A percentile compares a stretch with the other conserved stretches of the same genome.
These are phyloP conservation scores for Immersiella caudata DNA, from an alignment of 495 filamentous ascomycete genomes.

Conservation along the genomic window DNA sequence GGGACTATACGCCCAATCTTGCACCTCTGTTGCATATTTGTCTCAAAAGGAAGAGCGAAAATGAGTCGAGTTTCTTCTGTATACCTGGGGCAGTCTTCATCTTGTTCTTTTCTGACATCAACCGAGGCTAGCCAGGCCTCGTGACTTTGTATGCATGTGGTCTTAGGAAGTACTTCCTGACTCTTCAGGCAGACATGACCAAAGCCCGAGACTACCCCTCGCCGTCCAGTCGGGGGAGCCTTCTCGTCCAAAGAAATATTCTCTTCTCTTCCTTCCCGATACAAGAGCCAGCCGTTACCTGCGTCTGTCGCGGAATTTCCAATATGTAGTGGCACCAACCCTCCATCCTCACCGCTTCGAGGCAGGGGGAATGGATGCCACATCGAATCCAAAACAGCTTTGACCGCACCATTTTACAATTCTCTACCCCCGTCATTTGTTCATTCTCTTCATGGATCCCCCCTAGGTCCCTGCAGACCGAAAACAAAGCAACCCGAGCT, in stretches of 20 bases:
- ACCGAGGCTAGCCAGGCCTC: background rate
- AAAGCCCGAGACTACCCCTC: background rate
- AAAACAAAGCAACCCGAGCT: background rate
- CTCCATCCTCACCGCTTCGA: background rate
- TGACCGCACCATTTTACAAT: background rate
- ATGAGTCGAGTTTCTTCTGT: background rate
- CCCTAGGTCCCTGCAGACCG: background rate
- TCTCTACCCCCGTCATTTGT: background rate
- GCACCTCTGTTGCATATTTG: background rate
- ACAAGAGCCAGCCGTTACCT: background rate
- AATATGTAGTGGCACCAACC: background rate
- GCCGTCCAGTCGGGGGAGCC: background rate
- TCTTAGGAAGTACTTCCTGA: background rate
- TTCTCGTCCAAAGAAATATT: background rate
- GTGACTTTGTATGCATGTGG: background rate
- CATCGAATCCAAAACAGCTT: background rate
- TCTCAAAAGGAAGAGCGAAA: background rate
- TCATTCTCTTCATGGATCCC: background rate
- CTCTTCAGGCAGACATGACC: background rate
- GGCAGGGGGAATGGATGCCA: background rate
- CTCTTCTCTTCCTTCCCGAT: background rate
- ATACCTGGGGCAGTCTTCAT: background rate
- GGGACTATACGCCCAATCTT: background rate
- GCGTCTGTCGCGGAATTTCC: background rate
- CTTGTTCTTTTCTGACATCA: background rate